A percentile compares a stretch with the other conserved stretches of the same genome.
These are phyloP conservation scores for Plasmodium blacklocki DNA, from an alignment of 169 alveolate species.

Conservation along the genomic window DNA sequence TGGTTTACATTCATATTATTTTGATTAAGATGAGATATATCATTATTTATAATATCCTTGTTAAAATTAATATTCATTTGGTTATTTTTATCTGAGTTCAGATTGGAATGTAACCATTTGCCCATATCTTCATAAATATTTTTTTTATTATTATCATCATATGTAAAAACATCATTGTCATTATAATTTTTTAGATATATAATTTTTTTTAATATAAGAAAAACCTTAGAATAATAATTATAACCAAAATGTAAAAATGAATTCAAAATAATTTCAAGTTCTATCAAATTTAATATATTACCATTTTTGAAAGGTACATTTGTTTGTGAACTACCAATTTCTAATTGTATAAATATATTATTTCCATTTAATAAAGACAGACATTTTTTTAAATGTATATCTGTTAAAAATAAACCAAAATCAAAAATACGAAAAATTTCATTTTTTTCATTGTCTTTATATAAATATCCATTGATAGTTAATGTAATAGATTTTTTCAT, in stretches of 20 bases:
- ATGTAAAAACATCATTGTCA: slow-evolving; percentile 8
- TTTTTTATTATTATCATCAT: background rate
- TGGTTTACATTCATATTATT: background rate
- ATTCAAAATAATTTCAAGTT: slow-evolving; percentile 25
- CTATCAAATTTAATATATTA: slow-evolving; percentile 25
- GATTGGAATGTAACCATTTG: too few species aligned
- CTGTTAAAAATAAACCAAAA: slow-evolving; percentile 58
- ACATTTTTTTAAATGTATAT: slow-evolving; percentile 26
- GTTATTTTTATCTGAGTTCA: background rate
- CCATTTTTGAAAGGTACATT: slow-evolving; percentile 4
- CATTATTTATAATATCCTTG: background rate
- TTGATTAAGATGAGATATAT: too few species aligned
- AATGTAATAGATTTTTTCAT: slow-evolving; percentile 9
- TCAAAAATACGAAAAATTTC: slow-evolving; percentile 15
- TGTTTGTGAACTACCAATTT: slow-evolving; percentile 16
- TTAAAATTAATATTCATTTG: background rate
- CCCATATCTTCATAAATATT: background rate
- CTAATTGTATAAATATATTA: slow-evolving; percentile 40
- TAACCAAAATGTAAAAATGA: slow-evolving; percentile 29
- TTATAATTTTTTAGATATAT: slow-evolving; percentile 8
- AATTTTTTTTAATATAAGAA: slow-evolving; percentile 19
- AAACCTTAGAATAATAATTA: slow-evolving; percentile 22
- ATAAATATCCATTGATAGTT: slow-evolving; percentile 58
- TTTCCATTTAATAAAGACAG: slow-evolving; percentile 20
- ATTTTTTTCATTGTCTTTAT: slow-evolving; percentile 10